These are phyloP conservation scores for Abortiporus biennis DNA, from an alignment of 1,284 basidiomycete species.

Conservation along the genomic window DNA sequence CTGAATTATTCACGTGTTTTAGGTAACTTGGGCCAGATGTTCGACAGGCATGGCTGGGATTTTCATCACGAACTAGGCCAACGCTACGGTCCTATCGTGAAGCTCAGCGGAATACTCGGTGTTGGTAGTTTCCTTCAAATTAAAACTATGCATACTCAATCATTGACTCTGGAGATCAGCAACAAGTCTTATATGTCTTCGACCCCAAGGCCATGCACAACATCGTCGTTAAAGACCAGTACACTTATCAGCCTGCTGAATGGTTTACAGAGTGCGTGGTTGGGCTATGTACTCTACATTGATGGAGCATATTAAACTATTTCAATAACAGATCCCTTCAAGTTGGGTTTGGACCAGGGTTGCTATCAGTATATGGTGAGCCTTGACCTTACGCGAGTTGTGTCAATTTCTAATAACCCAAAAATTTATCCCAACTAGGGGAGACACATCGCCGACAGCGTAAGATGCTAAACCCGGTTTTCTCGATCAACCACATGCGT, in stretches of 20 bases:
- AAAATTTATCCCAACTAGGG: slow-evolving; percentile 17
- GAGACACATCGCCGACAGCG: slow-evolving; percentile 25
- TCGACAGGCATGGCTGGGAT: slow-evolving; percentile 25
- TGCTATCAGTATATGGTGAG: slow-evolving; percentile 4
- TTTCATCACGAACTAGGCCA: slow-evolving; percentile 38
- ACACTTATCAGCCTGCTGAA: slow-evolving; percentile 10
- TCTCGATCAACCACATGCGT: slow-evolving; percentile 25
- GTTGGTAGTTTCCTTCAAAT: too few species aligned
- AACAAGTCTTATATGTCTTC: slow-evolving; percentile 8
- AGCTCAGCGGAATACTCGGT: slow-evolving; percentile 45
- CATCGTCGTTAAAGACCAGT: slow-evolving; percentile 11
- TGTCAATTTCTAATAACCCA: too few species aligned
- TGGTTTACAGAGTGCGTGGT: slow-evolving; percentile 5
- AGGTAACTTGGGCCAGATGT: not conserved
- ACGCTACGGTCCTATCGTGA: slow-evolving; percentile 41
- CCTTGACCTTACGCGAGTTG: too few species aligned
- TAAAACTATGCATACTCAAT: too few species aligned
- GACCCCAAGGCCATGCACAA: slow-evolving; percentile 12
- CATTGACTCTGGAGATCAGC: too few species aligned
- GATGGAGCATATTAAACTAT: too few species aligned
- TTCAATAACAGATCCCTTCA: slow-evolving; percentile 1
- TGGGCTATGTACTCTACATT: too few species aligned
- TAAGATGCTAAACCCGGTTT: slow-evolving; percentile 28
- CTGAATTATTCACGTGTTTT: not conserved
- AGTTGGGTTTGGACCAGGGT: slow-evolving; percentile 4